Evolutionary conservation across 345 rosid genomes (phyloP).

Genomic region (Aegle marmelos): DNA sequence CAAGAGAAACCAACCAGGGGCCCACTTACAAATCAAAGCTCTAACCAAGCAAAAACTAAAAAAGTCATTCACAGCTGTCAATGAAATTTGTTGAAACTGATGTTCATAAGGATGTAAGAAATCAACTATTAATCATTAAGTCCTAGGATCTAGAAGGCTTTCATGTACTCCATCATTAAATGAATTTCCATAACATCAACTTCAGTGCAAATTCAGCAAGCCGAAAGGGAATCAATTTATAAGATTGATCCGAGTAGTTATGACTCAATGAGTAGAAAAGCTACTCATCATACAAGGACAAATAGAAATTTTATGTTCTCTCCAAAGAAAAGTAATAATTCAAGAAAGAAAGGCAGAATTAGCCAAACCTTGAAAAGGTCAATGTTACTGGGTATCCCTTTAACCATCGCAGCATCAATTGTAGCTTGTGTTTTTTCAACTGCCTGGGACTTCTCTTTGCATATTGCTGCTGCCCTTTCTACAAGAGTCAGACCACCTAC

Average conservation of each 20-base stretch:
- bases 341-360: background rate
- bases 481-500: constrained; percentile 71
- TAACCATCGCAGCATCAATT: constrained; percentile 83
- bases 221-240: background rate
- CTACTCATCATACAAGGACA: constrained; percentile 1
- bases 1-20: background rate
- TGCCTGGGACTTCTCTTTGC: constrained; percentile 60
- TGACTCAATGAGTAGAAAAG: background rate
- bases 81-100: background rate
- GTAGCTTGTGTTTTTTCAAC: constrained; percentile 95
- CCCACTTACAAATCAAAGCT: background rate
- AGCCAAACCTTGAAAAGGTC: constrained; percentile 82
- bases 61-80: background rate
- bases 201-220: background rate
- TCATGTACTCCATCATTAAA: background rate
- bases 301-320: background rate
- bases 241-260: background rate
- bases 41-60: background rate
- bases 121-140: background rate
- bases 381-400: constrained; percentile 95
- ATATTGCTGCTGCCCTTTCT: constrained; percentile 71
- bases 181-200: background rate
- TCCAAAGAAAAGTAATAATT: background rate
- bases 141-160: background rate
- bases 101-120: background rate